These are phyloP conservation scores for Oldenlandia corymbosa DNA, from an alignment of 257 asterid genomes.

Conservation along the genomic window DNA sequence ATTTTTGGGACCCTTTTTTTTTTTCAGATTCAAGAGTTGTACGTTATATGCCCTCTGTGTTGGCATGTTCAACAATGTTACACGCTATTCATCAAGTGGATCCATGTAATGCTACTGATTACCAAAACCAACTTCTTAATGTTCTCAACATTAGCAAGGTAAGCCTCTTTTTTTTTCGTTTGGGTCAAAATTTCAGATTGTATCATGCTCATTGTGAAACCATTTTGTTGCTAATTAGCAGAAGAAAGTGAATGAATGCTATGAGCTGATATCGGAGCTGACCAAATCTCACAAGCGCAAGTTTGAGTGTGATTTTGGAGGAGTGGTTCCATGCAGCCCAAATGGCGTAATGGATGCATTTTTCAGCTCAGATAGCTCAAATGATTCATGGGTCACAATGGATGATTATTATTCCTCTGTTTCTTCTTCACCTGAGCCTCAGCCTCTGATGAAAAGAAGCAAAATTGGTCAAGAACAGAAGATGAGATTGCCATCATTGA, in stretches of 20 bases:
- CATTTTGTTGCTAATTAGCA: too few species aligned
- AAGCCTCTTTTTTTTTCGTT: constrained; percentile 3
- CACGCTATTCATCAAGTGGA: constrained; percentile 66
- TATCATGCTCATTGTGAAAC: too few species aligned
- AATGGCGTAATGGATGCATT: constrained; percentile 31
- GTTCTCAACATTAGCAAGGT: constrained; percentile 74
- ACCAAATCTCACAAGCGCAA: constrained; percentile 40
- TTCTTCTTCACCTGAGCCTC: constrained; percentile 20
- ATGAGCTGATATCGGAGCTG: constrained; percentile 32
- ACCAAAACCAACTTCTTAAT: constrained; percentile 63
- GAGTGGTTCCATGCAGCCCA: constrained; percentile 28
- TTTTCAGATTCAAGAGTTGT: constrained; percentile 64
- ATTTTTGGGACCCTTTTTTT: not conserved
- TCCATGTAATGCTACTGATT: constrained; percentile 42
- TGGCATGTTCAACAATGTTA: constrained; percentile 85
- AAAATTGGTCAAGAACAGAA: constrained; percentile 46
- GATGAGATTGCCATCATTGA: constrained; percentile 44
- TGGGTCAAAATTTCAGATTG: not conserved
- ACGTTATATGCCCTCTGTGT: constrained; percentile 58
- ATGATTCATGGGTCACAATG: constrained; percentile 33
- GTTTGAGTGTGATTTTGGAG: constrained; percentile 4
- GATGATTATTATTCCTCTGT: constrained; percentile 14
- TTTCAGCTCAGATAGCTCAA: constrained; percentile 36
- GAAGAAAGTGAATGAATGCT: constrained; percentile 70
- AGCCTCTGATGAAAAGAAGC: constrained; percentile 45